Base-by-base conservation (phyloP, 2,329 filamentous ascomycete species). In the Colletotrichum nymphaeae region DNA sequence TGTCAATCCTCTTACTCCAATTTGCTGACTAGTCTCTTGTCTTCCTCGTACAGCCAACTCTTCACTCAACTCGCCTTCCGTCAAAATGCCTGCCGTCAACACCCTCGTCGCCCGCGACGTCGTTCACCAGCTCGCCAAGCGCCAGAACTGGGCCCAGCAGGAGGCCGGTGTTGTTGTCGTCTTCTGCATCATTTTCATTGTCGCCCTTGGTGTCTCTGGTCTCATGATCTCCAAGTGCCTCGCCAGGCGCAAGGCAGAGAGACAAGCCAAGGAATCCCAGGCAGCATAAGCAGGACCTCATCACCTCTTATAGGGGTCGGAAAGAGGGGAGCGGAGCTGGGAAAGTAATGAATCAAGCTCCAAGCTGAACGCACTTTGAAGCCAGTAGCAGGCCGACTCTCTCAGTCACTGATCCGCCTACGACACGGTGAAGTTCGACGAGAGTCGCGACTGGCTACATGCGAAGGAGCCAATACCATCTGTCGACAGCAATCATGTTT, bases 181-280 rank as follows among this genome's bases (percentile, higher is more conserved):
- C 76, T 85, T 86, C 77, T 82, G 80, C 78, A 86, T 86, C 67
- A 80, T 86, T 75, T 82, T 81, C 72, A 65, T 84, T 82, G 84
- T 86, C 63, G 82, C 75, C 63, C 65, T 80, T 68, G 80, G 75
- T 66, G 63, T 86, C 22, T 63, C 80, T 57, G 70, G 65, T 49
- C 75, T 85, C 56, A 79, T 76, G 70, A 46, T 83, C 73, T 75
- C 77, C 79, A 84, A 81, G 79, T 75, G 64, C 72, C 67, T 81
- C 64, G 63, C 77, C 63, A 78, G 77, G 69, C 81, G 81, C 78
- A 82, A 79, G 78, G 81, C 72, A 53, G 65, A 71, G 46, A 57
- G 37, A 26, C 66, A 78, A 24, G 77, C 79, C n/a, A 83, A 22
- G 7, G 81, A 56, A 14, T 26, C 46, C 16, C 22, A 49, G 6